phyloP scores from a whole-genome alignment of 2,329 filamentous ascomycete genomes.

The Penicillium sp. region DNA sequence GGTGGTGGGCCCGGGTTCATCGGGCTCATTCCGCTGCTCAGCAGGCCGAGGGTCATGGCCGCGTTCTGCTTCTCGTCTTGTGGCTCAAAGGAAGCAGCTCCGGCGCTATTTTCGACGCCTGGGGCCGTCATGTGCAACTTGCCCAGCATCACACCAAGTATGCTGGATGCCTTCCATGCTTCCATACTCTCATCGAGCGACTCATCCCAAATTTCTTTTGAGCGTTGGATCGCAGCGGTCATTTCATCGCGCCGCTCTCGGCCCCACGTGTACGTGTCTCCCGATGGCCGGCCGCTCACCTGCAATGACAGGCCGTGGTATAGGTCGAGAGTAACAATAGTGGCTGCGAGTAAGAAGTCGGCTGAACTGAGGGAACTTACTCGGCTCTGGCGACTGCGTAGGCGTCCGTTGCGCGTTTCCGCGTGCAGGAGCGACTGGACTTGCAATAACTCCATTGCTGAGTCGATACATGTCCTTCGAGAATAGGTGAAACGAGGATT shows the following conservation, averaged over 20 bases:
- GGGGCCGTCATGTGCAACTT: slow-evolving; percentile 58
- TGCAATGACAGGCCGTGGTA: slow-evolving; percentile 55
- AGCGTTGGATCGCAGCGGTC: slow-evolving; percentile 69
- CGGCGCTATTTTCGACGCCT: slow-evolving; percentile 25
- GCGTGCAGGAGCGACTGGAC: slow-evolving; percentile 73
- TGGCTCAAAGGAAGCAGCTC: slow-evolving; percentile 33
- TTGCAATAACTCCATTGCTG: slow-evolving; percentile 75
- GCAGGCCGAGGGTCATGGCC: slow-evolving; percentile 68
- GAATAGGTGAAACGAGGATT: slow-evolving; percentile 83
- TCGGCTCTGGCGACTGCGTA: slow-evolving; percentile 74
- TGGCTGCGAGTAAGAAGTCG: slow-evolving; percentile 82
- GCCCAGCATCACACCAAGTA: slow-evolving; percentile 79
- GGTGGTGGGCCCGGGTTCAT: slow-evolving; percentile 32
- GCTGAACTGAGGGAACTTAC: slow-evolving; percentile 75
- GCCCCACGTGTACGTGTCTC: slow-evolving; percentile 48
- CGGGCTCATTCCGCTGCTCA: slow-evolving; percentile 62
- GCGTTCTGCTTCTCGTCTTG: slow-evolving; percentile 62
- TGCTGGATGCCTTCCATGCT: slow-evolving; percentile 78
- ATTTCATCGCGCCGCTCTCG: slow-evolving; percentile 64
- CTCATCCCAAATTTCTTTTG: slow-evolving; percentile 75
- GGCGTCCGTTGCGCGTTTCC: slow-evolving; percentile 69
- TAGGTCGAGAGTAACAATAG: slow-evolving; percentile 78
- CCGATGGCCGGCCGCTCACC: slow-evolving; percentile 33
- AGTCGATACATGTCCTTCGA: slow-evolving; percentile 78
- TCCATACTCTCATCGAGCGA: slow-evolving; percentile 78